Conservation (phyloP, 225 moss, liverwort and hornwort species). For the Bryum argenteum region DNA sequence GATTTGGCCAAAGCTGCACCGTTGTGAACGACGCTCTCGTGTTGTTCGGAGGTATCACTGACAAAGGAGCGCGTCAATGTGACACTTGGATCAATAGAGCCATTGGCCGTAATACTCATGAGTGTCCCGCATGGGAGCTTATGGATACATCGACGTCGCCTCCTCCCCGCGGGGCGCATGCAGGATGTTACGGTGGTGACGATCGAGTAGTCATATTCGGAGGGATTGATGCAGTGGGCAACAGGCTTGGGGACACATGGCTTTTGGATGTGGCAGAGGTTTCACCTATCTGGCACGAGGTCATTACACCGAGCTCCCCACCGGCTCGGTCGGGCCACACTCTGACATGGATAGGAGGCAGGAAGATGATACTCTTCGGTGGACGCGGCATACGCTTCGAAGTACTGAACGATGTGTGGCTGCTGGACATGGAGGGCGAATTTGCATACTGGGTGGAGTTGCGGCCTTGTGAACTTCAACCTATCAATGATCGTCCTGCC, state of each 20-base stretch:
- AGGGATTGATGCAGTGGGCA: constrained; percentile 71
- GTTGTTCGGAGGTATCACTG: constrained; percentile 89
- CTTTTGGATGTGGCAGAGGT: constrained; percentile 61
- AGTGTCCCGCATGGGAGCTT: constrained; percentile 60
- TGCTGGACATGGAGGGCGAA: constrained; percentile 82
- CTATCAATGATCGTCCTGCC: constrained; percentile 58
- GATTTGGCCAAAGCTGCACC: constrained; percentile 86
- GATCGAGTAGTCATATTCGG: constrained; percentile 77
- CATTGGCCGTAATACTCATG: constrained; percentile 16
- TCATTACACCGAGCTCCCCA: constrained; percentile 65
- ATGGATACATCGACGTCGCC: constrained; percentile 65
- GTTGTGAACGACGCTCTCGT: constrained; percentile 71
- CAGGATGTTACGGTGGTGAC: constrained; percentile 78
- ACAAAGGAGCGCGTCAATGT: constrained; percentile 74
- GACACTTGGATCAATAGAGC: constrained; percentile 80
- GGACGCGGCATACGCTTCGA: constrained; percentile 83
- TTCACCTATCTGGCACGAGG: constrained; percentile 62
- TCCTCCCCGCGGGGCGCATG: constrained; percentile 81
- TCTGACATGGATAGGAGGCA: constrained; percentile 83
- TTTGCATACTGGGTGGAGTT: constrained; percentile 74
- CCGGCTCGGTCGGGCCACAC: constrained; percentile 79
- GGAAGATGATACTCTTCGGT: constrained; percentile 85
- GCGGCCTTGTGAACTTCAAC: constrained; percentile 52
- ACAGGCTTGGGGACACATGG: constrained; percentile 84
- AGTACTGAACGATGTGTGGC: constrained; percentile 93